A percentile compares a stretch with the other conserved stretches of the same genome.
phyloP scores from a whole-genome alignment of 768 basidiomycete genomes.

The Leucocoprinus leucothites region DNA sequence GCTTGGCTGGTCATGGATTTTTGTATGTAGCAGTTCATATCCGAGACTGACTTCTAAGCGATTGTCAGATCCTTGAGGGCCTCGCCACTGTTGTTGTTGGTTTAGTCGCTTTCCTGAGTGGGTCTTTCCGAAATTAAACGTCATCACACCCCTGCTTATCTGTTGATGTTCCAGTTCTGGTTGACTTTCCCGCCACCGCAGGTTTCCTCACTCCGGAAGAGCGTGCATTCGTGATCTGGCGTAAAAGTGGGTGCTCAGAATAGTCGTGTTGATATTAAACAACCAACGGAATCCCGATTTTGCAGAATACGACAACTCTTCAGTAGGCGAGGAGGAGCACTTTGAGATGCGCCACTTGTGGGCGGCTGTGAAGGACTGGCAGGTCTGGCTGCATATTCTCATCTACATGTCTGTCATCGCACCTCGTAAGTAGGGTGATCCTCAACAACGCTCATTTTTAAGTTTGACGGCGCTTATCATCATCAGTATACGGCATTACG shows the following conservation, averaged over 20 bases:
- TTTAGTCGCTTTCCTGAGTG: constrained; percentile 48
- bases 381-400: constrained; percentile 50
- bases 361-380: constrained; percentile 61
- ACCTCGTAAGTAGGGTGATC: constrained; percentile 44
- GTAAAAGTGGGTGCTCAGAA: constrained; percentile 47
- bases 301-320: constrained; percentile 56
- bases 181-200: constrained; percentile 60
- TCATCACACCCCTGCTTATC: too few species aligned
- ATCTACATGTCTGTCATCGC: constrained; percentile 56
- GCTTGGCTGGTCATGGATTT: constrained; percentile 68
- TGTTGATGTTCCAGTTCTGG: constrained; percentile 38
- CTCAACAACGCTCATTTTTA: too few species aligned
- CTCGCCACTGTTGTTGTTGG: constrained; percentile 57
- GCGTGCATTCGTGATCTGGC: constrained; percentile 49
- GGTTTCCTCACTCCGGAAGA: constrained; percentile 61
- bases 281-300: too few species aligned
- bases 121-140: constrained; percentile 6
- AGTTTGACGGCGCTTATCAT: too few species aligned
- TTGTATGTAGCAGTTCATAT: constrained; percentile 29
- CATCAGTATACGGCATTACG: constrained; percentile 64
- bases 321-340: constrained; percentile 58
- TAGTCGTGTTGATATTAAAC: too few species aligned
- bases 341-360: constrained; percentile 52
- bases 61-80: constrained; percentile 59
- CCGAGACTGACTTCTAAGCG: neutral